These are phyloP conservation scores for Colletotrichum melonis DNA, from an alignment of 2,329 filamentous ascomycete species.

Conservation along the genomic window DNA sequence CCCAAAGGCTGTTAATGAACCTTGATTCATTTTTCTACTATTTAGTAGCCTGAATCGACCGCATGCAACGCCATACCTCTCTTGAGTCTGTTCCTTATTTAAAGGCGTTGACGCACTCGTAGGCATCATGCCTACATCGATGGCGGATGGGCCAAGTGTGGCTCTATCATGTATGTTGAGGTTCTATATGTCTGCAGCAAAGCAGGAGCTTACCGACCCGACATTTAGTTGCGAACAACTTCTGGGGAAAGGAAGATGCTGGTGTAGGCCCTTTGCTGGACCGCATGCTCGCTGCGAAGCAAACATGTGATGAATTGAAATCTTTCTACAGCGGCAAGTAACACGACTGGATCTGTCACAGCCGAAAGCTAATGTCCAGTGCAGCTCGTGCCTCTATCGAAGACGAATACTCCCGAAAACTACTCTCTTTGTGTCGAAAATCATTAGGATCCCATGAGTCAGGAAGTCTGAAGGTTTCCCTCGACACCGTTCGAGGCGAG, in stretches of 20 bases:
- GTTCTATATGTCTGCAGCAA: neutral
- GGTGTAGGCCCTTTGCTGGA: constrained; percentile 91
- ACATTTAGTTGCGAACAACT: constrained; percentile 91
- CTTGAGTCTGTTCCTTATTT: neutral
- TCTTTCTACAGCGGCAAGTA: constrained; percentile 84
- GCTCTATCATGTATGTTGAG: constrained; percentile 72
- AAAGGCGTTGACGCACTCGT: neutral
- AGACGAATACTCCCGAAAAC: constrained; percentile 94
- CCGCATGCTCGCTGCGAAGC: constrained; percentile 94
- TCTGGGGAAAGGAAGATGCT: constrained; percentile 99
- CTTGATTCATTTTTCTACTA: neutral
- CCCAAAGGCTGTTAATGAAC: neutral
- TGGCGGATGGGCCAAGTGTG: constrained; percentile 72
- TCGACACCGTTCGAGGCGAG: constrained; percentile 90
- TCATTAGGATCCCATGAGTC: constrained; percentile 88
- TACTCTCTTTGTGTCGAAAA: constrained; percentile 87
- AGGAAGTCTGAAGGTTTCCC: constrained; percentile 83
- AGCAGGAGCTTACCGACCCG: neutral
- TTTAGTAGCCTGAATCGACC: neutral
- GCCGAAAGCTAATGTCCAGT: constrained; percentile 4
- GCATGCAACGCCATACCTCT: neutral
- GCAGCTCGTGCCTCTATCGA: constrained; percentile 90
- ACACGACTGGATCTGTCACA: neutral
- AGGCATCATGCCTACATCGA: constrained; percentile 68
- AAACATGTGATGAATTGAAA: constrained; percentile 93